Percentiles rank a stretch among this genome's conserved stretches.
These are phyloP conservation scores for Senna tora DNA, from an alignment of 306 rosid species.

Conservation along the genomic window DNA sequence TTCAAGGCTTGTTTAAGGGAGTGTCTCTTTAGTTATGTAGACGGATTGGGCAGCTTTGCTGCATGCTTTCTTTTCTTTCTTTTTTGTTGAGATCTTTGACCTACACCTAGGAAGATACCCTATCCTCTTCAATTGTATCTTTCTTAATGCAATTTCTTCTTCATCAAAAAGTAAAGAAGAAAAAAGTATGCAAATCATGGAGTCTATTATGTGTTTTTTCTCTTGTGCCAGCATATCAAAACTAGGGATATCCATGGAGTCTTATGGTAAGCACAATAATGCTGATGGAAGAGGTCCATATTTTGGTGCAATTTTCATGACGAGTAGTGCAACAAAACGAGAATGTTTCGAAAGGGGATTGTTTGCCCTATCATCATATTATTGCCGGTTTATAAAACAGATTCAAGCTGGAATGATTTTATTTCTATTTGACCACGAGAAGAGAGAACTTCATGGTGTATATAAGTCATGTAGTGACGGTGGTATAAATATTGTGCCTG, in stretches of 20 bases:
- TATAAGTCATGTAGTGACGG: slow-evolving; percentile 60
- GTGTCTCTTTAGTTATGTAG: too few relatives aligned
- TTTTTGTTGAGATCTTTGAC: not conserved
- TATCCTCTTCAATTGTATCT: not conserved
- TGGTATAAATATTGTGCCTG: slow-evolving; percentile 45
- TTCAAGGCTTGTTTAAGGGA: too few relatives aligned
- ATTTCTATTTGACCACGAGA: slow-evolving; percentile 64
- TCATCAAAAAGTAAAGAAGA: not conserved
- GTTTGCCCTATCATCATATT: slow-evolving; percentile 42
- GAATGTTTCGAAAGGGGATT: slow-evolving; percentile 44
- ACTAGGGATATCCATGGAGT: slow-evolving; percentile 43
- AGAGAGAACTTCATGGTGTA: slow-evolving; percentile 64
- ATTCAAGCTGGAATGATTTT: slow-evolving; percentile 59
- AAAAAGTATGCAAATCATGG: slow-evolving; percentile 8
- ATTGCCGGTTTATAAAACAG: slow-evolving; percentile 50
- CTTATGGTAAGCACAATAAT: slow-evolving; percentile 35
- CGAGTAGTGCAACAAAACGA: slow-evolving; percentile 36
- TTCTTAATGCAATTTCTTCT: not conserved
- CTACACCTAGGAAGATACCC: not conserved
- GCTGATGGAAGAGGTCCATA: slow-evolving; percentile 48
- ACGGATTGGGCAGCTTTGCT: too few relatives aligned
- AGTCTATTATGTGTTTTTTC: slow-evolving; percentile 20
- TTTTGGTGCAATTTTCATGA: slow-evolving; percentile 55
- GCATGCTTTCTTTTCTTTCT: not conserved
- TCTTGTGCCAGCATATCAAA: slow-evolving; percentile 36